These are phyloP conservation scores for Camellia japonica DNA, from an alignment of 148 eudicot genomes.

Conservation along the genomic window DNA sequence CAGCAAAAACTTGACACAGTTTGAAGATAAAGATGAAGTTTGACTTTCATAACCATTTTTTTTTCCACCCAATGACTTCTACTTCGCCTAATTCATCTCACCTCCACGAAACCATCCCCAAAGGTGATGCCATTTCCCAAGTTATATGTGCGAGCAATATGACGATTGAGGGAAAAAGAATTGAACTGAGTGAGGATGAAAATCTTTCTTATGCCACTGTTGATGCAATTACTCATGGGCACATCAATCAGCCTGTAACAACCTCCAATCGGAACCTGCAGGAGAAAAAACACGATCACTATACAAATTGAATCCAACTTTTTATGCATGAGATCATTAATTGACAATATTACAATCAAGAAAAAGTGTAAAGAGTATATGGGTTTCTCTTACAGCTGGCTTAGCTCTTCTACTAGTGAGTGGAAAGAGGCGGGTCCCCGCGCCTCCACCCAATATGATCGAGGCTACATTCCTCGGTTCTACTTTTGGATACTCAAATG, in stretches of 20 bases:
- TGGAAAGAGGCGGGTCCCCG: conserved; percentile 86
- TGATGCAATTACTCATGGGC: conserved; percentile 97
- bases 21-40: background rate
- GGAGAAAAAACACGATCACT: background rate
- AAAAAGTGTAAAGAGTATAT: background rate
- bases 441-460: conserved; percentile 85
- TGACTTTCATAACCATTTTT: background rate
- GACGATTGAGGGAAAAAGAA: conserved; percentile 93
- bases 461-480: conserved; percentile 83
- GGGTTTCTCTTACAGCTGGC: conserved; percentile 71
- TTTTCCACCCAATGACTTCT: background rate
- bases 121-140: conserved; percentile 87
- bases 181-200: conserved; percentile 94
- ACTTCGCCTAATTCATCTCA: conserved; percentile 19
- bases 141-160: conserved; percentile 69
- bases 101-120: conserved; percentile 98
- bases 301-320: background rate
- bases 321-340: background rate
- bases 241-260: conserved; percentile 96
- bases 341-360: background rate
- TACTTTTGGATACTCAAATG: conserved; percentile 48
- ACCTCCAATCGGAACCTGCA: conserved; percentile 94
- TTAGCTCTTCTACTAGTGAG: conserved; percentile 84
- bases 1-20: background rate
- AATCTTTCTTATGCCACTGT: conserved; percentile 86